Conservation (phyloP, 2,329 filamentous ascomycete species). For the Trichoderma endophyticum region DNA sequence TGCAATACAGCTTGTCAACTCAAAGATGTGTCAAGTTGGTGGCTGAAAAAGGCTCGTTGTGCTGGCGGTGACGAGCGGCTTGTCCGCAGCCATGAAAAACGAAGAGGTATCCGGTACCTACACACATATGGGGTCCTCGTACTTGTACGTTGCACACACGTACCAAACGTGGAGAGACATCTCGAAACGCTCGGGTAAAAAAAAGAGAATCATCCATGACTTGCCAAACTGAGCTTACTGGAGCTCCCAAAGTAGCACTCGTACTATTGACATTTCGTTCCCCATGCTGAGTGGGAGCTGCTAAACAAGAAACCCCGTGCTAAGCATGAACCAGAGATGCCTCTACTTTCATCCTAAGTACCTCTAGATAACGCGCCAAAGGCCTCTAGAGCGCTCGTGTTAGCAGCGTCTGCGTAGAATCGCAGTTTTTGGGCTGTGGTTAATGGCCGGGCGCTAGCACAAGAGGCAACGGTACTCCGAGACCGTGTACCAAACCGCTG, state of each 20-base stretch:
- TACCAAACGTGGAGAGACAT: conserved; percentile 7
- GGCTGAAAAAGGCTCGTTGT: background rate
- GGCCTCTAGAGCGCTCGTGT: background rate
- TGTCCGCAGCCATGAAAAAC: background rate
- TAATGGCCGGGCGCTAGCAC: conserved; percentile 2
- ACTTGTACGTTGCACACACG: background rate
- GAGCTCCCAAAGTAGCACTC: background rate
- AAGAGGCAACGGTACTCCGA: background rate
- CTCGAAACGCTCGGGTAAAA: background rate
- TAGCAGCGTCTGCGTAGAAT: background rate
- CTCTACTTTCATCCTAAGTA: background rate
- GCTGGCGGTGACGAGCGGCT: background rate
- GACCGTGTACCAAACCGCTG: background rate
- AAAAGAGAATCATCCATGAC: background rate
- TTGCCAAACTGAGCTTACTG: background rate
- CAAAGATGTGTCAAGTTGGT: background rate
- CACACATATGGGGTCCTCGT: background rate
- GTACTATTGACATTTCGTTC: background rate
- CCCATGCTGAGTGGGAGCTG: background rate
- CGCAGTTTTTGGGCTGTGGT: background rate
- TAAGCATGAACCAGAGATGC: background rate
- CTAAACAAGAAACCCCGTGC: background rate
- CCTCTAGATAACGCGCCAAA: background rate
- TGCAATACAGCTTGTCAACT: background rate
- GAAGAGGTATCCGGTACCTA: background rate